Evolutionary conservation across 805 yeast species (phyloP), one percentile per base, ranked within the genome.

Genomic region (Teunomyces funiuensis): DNA sequence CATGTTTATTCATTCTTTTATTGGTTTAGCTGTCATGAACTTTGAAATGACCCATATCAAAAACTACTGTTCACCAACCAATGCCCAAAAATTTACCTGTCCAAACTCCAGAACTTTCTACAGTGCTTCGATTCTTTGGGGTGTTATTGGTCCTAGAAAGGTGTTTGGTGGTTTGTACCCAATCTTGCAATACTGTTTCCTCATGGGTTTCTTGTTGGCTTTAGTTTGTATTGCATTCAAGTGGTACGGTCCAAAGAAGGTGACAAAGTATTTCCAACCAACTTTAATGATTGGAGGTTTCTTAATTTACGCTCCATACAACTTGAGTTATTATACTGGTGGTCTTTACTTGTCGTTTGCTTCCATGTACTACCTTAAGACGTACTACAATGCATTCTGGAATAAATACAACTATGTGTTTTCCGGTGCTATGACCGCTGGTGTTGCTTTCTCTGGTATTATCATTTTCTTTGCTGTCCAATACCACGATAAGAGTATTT

Each of bases 121-220:
- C 60, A 68, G 73, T 28, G 78, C 86, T 2, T 74, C 83, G 0
- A 69, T 82, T 18, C 57, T 80, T 34, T 83, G 87, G 87, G 88
- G 86, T 40, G 73, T 61, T 55, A 72, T 83, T 44, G 57, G 58
- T 15, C 58, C 56, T 4, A 58, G 58, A 52, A 61, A 54, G 42
- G 65, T 62, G 4, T 64, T 64, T 40, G 46, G 45, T 13, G 63
- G 63, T n/a, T 44, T 63, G 19, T 63, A 65, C 45, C 70, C 69
- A 15, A 40, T 61, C 18, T 53, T 65, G 47, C 55, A 59, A 46
- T 64, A 50, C 45, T 63, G 65, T 30, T 63, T 66, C 54, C 55
- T 65, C 46, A 57, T 66, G 31, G 71, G 70, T 6, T 51, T 55
- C 33, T 49, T 63, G 33, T 42, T 57, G 15, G 61, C 57, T 7